A percentile compares a stretch with the other conserved stretches of the same genome.
These are phyloP conservation scores for Fraxinus angustifolia DNA, from an alignment of 305 asterid genomes.

Conservation along the genomic window DNA sequence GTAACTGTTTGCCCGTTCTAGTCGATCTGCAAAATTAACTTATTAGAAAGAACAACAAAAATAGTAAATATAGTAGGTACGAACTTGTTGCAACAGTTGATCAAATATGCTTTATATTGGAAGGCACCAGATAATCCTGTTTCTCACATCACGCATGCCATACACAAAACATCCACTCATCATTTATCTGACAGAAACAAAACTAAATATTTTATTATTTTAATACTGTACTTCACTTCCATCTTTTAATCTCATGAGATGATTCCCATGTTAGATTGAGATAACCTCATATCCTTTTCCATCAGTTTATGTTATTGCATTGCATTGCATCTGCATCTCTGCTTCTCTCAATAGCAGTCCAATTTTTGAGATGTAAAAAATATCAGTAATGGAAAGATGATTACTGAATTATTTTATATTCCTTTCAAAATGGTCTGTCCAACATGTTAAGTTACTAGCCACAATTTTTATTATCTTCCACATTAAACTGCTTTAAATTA, in stretches of 20 bases:
- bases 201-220: neutral
- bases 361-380: neutral
- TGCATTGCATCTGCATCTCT: neutral
- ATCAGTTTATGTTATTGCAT: neutral
- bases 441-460: neutral
- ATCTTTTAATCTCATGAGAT: neutral
- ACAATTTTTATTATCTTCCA: neutral
- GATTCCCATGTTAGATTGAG: neutral
- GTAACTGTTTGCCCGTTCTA: conserved; percentile 57
- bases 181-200: neutral
- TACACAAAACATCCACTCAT: neutral
- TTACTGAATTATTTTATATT: neutral
- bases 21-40: conserved; percentile 37
- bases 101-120: neutral
- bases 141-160: neutral
- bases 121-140: neutral
- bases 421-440: neutral
- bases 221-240: neutral
- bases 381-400: neutral
- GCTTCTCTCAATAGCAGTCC: neutral
- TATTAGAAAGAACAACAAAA: conserved; percentile 15
- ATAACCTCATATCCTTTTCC: neutral
- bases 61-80: neutral
- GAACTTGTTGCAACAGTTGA: neutral
- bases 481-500: neutral